These are phyloP conservation scores for Priceomyces castillae DNA, from an alignment of 805 yeast genomes.

Conservation along the genomic window DNA sequence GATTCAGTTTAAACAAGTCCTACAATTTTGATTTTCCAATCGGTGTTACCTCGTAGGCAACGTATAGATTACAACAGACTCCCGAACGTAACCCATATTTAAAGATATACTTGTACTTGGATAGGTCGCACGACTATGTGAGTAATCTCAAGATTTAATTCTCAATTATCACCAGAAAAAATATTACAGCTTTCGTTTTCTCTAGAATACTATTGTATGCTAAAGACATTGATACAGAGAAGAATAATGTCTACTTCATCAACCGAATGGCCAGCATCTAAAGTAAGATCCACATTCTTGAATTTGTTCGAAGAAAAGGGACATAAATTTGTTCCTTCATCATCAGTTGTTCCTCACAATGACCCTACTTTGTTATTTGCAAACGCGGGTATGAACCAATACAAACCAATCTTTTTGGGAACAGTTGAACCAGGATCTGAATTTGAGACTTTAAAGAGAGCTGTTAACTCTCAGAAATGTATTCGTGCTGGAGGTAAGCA, in stretches of 20 bases:
- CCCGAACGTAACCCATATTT: too few relatives aligned
- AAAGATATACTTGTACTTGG: neutral
- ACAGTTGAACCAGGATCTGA: constrained; percentile 95
- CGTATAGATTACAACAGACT: too few relatives aligned
- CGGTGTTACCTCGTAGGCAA: too few relatives aligned
- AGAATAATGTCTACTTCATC: constrained; percentile 23
- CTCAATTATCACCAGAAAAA: constrained; percentile 1
- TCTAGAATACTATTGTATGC: constrained; percentile 6
- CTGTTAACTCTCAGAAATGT: constrained; percentile 95
- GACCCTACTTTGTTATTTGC: constrained; percentile 96
- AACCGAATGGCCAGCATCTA: constrained; percentile 40
- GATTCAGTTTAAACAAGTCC: too few relatives aligned
- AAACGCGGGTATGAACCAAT: constrained; percentile 99
- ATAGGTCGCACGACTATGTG: constrained; percentile 1
- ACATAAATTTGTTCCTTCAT: constrained; percentile 86
- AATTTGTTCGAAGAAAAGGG: constrained; percentile 66
- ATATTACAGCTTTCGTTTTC: neutral
- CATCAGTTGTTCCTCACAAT: constrained; percentile 95
- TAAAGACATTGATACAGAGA: constrained; percentile 13
- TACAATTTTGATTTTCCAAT: too few relatives aligned
- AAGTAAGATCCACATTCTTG: constrained; percentile 82
- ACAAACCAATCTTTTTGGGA: constrained; percentile 95
- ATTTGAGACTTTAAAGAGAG: constrained; percentile 78
- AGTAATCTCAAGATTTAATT: neutral
- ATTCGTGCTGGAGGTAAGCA: constrained; percentile 99